Evolutionary conservation across 805 yeast species (phyloP).

Genomic region (Ascoidea tarda): DNA sequence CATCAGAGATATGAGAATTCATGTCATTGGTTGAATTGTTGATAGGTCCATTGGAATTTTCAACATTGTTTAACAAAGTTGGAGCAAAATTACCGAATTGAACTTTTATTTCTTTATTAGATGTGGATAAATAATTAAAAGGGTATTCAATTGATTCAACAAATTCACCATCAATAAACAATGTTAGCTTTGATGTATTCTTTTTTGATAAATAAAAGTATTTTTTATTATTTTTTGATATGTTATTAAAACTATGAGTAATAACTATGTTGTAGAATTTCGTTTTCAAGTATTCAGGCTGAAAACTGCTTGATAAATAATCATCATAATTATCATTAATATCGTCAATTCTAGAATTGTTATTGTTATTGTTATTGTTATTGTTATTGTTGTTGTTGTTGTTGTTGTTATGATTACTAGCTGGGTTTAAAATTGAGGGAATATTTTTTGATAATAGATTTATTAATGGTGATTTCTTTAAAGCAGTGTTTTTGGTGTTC

Average conservation of each 20-base stretch:
- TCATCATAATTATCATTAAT: neutral
- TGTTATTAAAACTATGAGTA: conserved; percentile 13
- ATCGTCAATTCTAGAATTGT: neutral
- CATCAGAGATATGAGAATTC: neutral
- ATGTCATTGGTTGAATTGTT: conserved; percentile 10
- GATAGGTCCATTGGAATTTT: conserved; percentile 23
- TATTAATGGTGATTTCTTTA: neutral
- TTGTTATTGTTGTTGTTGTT: no score
- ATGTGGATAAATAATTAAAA: conserved; percentile 5
- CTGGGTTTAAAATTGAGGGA: neutral
- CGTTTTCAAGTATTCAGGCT: neutral
- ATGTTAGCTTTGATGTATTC: conserved; percentile 23
- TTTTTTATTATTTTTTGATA: conserved; percentile 3
- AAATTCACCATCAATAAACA: conserved; percentile 36
- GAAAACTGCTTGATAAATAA: neutral
- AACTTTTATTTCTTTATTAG: conserved; percentile 1
- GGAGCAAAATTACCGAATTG: conserved; percentile 7
- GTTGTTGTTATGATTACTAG: no score
- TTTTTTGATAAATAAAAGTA: conserved; percentile 4
- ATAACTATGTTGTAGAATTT: conserved; percentile 16
- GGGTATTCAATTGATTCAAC: conserved; percentile 16
- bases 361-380: no score
- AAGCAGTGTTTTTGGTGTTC: neutral
- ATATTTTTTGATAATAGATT: neutral
- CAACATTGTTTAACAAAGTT: neutral